Evolutionary conservation across 2,329 filamentous ascomycete species (phyloP).

Genomic region (Teratosphaeria pseudoeucalypti): DNA sequence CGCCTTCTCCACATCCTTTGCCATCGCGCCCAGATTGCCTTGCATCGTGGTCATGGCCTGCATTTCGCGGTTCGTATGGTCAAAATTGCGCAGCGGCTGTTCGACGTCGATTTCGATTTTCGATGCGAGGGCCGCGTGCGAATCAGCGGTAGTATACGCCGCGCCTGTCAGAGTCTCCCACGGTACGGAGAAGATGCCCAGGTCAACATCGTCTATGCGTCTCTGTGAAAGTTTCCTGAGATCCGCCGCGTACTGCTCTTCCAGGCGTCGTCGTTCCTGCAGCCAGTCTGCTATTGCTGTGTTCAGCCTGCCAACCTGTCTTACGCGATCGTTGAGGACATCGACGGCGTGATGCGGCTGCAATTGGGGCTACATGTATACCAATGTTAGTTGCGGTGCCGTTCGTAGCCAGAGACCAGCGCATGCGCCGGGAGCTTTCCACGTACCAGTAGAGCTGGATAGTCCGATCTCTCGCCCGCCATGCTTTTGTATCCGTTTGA

Average conservation of each 20-base stretch:
- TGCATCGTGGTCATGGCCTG: conserved; percentile 71
- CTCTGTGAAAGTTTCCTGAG: conserved; percentile 66
- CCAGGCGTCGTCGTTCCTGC: conserved; percentile 85
- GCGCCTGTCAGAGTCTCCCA: conserved; percentile 82
- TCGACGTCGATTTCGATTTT: conserved; percentile 87
- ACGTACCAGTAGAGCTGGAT: conserved; percentile 87
- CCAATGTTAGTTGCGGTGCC: conserved; percentile 2
- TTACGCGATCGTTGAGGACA: conserved; percentile 76
- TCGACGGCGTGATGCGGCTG: conserved; percentile 72
- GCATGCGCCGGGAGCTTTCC: background rate
- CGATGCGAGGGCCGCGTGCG: conserved; percentile 69
- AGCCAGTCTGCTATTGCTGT: conserved; percentile 92
- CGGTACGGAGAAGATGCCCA: conserved; percentile 81
- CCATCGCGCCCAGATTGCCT: conserved; percentile 67
- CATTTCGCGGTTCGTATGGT: conserved; percentile 61
- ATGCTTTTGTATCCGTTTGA: conserved; percentile 14
- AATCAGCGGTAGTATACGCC: conserved; percentile 68
- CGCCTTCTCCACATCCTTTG: conserved; percentile 73
- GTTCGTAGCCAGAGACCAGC: background rate
- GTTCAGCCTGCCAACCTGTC: conserved; percentile 78
- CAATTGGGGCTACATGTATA: conserved; percentile 55
- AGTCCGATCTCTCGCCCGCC: conserved; percentile 64
- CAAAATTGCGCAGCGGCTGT: conserved; percentile 66
- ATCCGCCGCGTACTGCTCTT: conserved; percentile 77
- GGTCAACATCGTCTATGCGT: conserved; percentile 53